phyloP scores from a whole-genome alignment of 306 rosid genomes.

The Cyamopsis tetragonoloba region DNA sequence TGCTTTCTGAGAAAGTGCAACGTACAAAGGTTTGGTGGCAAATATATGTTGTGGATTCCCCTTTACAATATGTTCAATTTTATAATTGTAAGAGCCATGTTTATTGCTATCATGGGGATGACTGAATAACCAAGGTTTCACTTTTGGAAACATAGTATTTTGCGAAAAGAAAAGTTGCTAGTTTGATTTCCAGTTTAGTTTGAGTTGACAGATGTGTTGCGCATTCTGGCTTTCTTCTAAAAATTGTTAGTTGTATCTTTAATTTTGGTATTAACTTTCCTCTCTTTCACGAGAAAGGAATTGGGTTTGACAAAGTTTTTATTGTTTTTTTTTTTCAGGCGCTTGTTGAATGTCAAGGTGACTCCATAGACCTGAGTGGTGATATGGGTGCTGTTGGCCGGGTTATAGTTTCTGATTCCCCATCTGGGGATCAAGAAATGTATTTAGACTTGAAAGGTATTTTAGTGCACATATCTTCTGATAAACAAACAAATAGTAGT shows the following conservation, averaged over 20 bases:
- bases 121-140: background rate
- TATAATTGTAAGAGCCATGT: background rate
- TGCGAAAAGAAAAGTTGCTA: background rate
- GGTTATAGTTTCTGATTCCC: slow-evolving; percentile 59
- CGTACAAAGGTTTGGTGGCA: slow-evolving; percentile 65
- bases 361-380: slow-evolving; percentile 86
- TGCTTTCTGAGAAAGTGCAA: slow-evolving; percentile 87
- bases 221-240: background rate
- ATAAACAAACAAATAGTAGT: slow-evolving; percentile 8
- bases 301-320: slow-evolving; percentile 20
- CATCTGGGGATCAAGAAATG: slow-evolving; percentile 62
- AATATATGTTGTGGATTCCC: slow-evolving; percentile 14
- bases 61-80: background rate
- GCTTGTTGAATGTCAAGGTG: slow-evolving; percentile 93
- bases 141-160: background rate
- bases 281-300: slow-evolving; percentile 19
- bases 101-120: slow-evolving; percentile 3
- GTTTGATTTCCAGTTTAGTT: slow-evolving; percentile 15
- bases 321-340: slow-evolving; percentile 54
- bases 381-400: slow-evolving; percentile 94
- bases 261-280: background rate
- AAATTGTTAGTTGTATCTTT: background rate
- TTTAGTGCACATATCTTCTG: slow-evolving; percentile 9
- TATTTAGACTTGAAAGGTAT: slow-evolving; percentile 82
- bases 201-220: background rate